A percentile compares a stretch with the other conserved stretches of the same genome.
Conservation (phyloP, 371 early-diverging fungal species). For the Phascolomyces articulosus region DNA sequence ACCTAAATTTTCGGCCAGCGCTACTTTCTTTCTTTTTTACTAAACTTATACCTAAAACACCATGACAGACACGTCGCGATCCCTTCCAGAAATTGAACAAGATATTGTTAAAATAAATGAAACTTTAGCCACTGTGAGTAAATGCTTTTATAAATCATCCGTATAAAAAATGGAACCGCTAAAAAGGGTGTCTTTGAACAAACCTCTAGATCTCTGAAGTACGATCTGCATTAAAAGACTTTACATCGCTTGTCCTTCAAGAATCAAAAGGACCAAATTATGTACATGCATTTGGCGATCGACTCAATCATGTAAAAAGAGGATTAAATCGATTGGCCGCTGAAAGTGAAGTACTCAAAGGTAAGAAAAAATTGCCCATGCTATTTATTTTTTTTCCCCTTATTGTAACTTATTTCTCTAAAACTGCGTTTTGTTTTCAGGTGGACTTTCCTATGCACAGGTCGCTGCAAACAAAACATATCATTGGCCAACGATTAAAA, state of each 20-base stretch:
- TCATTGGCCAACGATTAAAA: conserved; percentile 13
- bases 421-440: conserved; percentile 8
- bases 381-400: neutral
- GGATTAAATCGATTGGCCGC: conserved; percentile 27
- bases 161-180: no score
- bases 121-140: conserved; percentile 8
- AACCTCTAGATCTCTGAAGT: conserved; percentile 36
- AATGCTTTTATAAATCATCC: neutral
- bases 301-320: conserved; percentile 25
- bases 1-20: no score
- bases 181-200: no score
- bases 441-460: conserved; percentile 30
- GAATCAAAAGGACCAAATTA: conserved; percentile 36
- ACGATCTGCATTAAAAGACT: conserved; percentile 31
- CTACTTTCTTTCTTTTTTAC: neutral
- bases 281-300: conserved; percentile 31
- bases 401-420: neutral
- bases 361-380: conserved; percentile 10
- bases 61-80: conserved; percentile 13
- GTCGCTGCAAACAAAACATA: conserved; percentile 15
- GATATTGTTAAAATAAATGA: conserved; percentile 15
- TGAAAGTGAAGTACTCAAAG: conserved; percentile 37
- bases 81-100: conserved; percentile 11
- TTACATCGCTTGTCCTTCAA: conserved; percentile 31
- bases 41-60: neutral